Conservation (phyloP, 1,139 yeast species). For the Sugiyamaella sp. region DNA sequence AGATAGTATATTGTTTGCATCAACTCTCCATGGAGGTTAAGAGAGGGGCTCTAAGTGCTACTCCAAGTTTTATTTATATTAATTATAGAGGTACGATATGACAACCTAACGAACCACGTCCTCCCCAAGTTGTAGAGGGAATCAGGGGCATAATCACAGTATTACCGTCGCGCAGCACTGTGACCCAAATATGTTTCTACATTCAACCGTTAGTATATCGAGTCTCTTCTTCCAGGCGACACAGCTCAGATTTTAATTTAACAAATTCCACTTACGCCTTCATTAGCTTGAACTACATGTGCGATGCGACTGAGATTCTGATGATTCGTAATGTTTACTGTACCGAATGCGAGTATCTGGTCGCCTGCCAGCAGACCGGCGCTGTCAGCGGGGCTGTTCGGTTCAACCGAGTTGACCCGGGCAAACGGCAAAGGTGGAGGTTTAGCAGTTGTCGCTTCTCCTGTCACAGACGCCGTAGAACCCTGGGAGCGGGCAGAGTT, state of each 20-base stretch:
- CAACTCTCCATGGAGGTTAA: slow-evolving; percentile 94
- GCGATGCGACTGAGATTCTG: slow-evolving; percentile 50
- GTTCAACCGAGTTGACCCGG: slow-evolving; percentile 48
- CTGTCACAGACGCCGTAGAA: too few species aligned
- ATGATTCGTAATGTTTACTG: slow-evolving; percentile 57
- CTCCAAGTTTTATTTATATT: slow-evolving; percentile 1
- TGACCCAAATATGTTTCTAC: slow-evolving; percentile 44
- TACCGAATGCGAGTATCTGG: slow-evolving; percentile 55
- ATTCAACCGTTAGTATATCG: slow-evolving; percentile 10
- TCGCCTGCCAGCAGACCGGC: slow-evolving; percentile 49
- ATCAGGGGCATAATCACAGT: slow-evolving; percentile 44
- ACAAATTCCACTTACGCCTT: slow-evolving; percentile 23
- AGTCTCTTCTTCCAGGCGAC: not conserved
- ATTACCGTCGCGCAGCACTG: slow-evolving; percentile 44
- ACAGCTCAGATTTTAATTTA: too few species aligned
- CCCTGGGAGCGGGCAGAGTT: slow-evolving; percentile 20
- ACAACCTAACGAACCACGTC: slow-evolving; percentile 76
- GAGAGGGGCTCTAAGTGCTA: not conserved
- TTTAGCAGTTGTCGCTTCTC: slow-evolving; percentile 9
- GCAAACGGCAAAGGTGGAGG: slow-evolving; percentile 56
- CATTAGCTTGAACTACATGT: slow-evolving; percentile 30
- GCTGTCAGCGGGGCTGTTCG: slow-evolving; percentile 38
- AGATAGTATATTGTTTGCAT: slow-evolving; percentile 83
- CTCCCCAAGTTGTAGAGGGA: slow-evolving; percentile 67
- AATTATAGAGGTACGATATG: slow-evolving; percentile 53